Evolutionary conservation across 164 flowering plant species (phyloP), one percentile per base, ranked within the genome.

Genomic region (Kingdonia uniflora): DNA sequence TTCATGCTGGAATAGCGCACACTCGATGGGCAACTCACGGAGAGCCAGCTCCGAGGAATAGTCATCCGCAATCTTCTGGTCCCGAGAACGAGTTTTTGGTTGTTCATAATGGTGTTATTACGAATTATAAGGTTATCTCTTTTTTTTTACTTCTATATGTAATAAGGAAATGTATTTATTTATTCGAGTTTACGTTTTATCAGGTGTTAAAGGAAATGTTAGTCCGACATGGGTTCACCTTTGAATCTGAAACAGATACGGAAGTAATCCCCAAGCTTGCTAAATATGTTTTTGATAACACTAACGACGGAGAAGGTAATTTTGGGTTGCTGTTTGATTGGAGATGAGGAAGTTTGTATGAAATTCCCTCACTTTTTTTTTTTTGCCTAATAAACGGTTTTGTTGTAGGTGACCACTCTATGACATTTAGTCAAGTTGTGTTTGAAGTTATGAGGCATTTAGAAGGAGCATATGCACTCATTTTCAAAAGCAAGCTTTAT

Each of bases 1-100:
- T 70, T 60, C 99, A 94, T 70, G 85, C 95, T 63, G 99, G 95
- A 58, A 94, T 94, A 55, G 97, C 99, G 5, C 99, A 94, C 73
- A 94, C 99, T 2, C 73, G 99, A 25, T 94, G 99, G 99, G 99
- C 99, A 8, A 92, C 99, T 23, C 99, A 92, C 68, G 99, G 99
- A 17, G 95, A 81, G 70, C 99, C 99, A 17, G 76, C 99, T 67
- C 95, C 89, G 12, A 82, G 85, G 66, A 94, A 94, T 64, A 84
- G 95, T 51, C 99, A 94, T 64, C 99, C 99, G 14, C 99, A 94
- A 67, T 70, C 79, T 2, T 94, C 97, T 64, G 99, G 82, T 44
- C 52, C 64, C 50, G 87, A 75, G 45, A 84, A 94, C 59, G 97
- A 88, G 1, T 94, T 89, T 47, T 58, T 94, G 69, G 99, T 94